Base-by-base conservation (phyloP, 345 rosid genomes). In the Odontarrhena argentea region DNA sequence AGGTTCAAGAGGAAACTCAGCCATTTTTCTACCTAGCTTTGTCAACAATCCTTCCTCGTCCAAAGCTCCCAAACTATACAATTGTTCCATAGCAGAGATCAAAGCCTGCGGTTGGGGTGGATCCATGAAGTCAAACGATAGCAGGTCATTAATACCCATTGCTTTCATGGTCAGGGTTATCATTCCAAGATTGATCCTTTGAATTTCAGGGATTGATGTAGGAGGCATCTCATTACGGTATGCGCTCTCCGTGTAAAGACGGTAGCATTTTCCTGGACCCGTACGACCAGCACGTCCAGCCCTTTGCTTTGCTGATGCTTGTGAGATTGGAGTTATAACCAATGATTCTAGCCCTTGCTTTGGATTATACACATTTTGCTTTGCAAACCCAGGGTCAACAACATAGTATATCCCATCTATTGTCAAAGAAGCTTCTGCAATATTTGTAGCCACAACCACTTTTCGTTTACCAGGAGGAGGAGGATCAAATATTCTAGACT, bases 1-100 rank as follows among this genome's bases (percentile, higher is more conserved):
- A 1, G 96, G 98, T 0, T 93, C 98, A 47, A 93, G 75, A 72
- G 98, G 98, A 78, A 93, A 93, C 69, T 87, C 97, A 0, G 98
- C 98, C 96, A 93, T 93, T 82, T 87, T 85, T 75, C 96, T 90
- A 43, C 98, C 98, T 50, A 85, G 74, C 75, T 87, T 93, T 25
- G 97, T 93, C 63, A 93, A 78, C 71, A 93, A 85, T 2, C 96
- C 97, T 71, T 90, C 97, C 74, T 93, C 90, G 41, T 93, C 97
- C 52, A 93, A 70, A 34, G 96, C 93, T 70, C 98, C 98, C 32
- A 93, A 68, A 55, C 92, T 82, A 64, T 86, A 90, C 47, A 93
- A 78, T 73, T 86, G 92, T 75, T 88, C 97, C 96, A 87, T 85
- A 52, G 98, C 96, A 69, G 98, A 90, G 37, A 85, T 83, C 52